Evolutionary conservation across 306 rosid species (phyloP), one percentile per base, ranked within the genome.

Genomic region (Citrullus colocynthis): DNA sequence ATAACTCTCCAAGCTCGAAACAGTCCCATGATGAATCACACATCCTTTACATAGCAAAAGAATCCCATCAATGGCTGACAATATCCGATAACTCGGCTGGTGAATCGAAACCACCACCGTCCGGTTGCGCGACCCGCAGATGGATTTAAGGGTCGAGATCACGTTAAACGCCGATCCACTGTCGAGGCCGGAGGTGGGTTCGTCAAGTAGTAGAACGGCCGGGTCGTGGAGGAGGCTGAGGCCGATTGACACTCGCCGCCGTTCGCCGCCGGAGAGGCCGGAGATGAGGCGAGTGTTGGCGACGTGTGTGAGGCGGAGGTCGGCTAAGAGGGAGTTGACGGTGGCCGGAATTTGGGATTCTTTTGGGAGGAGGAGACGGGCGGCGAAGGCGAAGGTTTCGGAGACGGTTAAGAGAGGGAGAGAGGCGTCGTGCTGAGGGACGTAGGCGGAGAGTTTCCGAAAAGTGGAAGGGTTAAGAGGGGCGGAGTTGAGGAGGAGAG

Each of bases 131-230:
- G 96, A 80, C 34, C 81, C 81, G 51, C 90, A 91, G 9, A 89
- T 85, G 42, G 96, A 86, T 74, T 86, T 92, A 5, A 95, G 88
- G 14, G 89, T 89, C 32, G 89, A 97, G 84, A 94, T 88, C 41
- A 94, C 89, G 52, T 92, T 92, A 83, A 87, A 92, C 12, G 98
- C 95, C 1, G 93, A 88, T 1, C 91, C 83, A 37, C 96, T 90
- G 66, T 94, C 97, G 9, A 94, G 97, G 0, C 98, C 95, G 8
- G 98, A 92, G 44, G 98, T 94, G n/a, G 98, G 98, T 63, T 94
- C 98, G 70, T 94, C 98, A 0, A 94, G 93, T 10, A 94, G 90
- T 15, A 94, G 44, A 4, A 94, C 87, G 0, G 92, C 86, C 0
- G 98, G 98, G 54, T 92, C 98, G 65, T 92, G 98, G 32, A 94